Evolutionary conservation across 306 rosid genomes (phyloP).

Genomic region (Dryas drummondii): DNA sequence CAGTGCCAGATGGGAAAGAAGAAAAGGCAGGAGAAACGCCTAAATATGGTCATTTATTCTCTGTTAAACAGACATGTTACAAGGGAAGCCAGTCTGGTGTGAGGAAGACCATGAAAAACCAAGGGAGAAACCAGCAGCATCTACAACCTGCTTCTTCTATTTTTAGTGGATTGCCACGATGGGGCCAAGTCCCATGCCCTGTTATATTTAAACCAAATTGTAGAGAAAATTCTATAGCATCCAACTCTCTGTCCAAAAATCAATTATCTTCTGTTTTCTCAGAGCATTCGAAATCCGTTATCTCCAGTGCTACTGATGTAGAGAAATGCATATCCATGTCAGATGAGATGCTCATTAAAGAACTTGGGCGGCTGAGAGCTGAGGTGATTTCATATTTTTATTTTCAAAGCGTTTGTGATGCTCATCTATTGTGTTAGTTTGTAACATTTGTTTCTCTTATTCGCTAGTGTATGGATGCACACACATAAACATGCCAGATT

Average conservation of each 20-base stretch:
- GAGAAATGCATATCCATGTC: constrained; percentile 38
- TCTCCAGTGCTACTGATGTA: constrained; percentile 18
- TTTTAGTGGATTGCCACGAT: constrained; percentile 45
- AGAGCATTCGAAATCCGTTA: constrained; percentile 24
- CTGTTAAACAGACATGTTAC: constrained; percentile 46
- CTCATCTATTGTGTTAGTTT: not conserved
- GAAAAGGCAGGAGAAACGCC: constrained; percentile 47
- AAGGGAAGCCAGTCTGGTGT: constrained; percentile 52
- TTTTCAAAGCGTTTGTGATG: not conserved
- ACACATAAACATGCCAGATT: not conserved
- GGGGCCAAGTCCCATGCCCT: constrained; percentile 85
- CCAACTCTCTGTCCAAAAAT: constrained; percentile 30
- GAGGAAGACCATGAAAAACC: constrained; percentile 48
- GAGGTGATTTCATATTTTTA: constrained; percentile 43
- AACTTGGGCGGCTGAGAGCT: constrained; percentile 57
- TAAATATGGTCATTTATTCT: constrained; percentile 43
- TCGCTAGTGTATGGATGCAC: not conserved
- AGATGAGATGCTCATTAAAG: constrained; percentile 57
- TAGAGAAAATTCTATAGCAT: constrained; percentile 40
- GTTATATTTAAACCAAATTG: constrained; percentile 31
- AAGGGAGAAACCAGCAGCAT: constrained; percentile 41
- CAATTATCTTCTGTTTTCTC: constrained; percentile 32
- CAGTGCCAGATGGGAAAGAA: constrained; percentile 43
- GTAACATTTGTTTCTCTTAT: not conserved
- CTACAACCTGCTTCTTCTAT: constrained; percentile 36